A percentile compares a stretch with the other conserved stretches of the same genome.
phyloP scores from a whole-genome alignment of 2,329 filamentous ascomycete species.

The Elsinoe necatrix region DNA sequence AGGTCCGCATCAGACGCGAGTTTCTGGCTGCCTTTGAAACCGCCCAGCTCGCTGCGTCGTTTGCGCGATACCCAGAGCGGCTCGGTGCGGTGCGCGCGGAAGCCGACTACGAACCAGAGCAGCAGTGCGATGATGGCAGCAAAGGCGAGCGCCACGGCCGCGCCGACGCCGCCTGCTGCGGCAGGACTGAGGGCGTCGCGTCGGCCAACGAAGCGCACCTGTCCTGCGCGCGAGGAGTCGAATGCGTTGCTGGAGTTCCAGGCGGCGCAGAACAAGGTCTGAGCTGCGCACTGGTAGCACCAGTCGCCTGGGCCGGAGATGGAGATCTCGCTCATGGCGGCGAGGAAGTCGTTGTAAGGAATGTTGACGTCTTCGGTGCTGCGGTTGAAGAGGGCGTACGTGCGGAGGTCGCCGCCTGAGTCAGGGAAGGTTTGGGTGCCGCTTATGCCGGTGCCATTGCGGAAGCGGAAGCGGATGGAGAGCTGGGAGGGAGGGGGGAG shows the following conservation, averaged over 20 bases:
- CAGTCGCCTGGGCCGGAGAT: slow-evolving; percentile 41
- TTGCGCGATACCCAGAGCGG: slow-evolving; percentile 19
- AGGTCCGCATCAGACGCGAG: slow-evolving; percentile 48
- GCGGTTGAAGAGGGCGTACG: slow-evolving; percentile 45
- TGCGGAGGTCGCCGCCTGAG: slow-evolving; percentile 26
- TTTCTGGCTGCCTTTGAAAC: slow-evolving; percentile 49
- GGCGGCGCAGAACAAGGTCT: slow-evolving; percentile 44
- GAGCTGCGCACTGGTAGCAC: slow-evolving; percentile 43
- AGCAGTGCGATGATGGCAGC: slow-evolving; percentile 35
- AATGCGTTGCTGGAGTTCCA: slow-evolving; percentile 25
- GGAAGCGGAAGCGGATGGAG: slow-evolving; percentile 48
- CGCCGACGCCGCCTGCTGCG: slow-evolving; percentile 48
- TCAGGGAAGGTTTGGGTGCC: slow-evolving; percentile 14
- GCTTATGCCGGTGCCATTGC: slow-evolving; percentile 43
- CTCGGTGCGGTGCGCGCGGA: slow-evolving; percentile 37
- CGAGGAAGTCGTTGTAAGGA: slow-evolving; percentile 43
- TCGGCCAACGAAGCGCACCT: background rate
- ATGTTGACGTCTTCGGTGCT: slow-evolving; percentile 40
- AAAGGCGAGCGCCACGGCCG: slow-evolving; percentile 42
- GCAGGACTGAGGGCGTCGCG: background rate
- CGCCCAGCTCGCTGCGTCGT: slow-evolving; percentile 37
- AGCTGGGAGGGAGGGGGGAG: slow-evolving; percentile 40
- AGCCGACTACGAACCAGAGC: slow-evolving; percentile 38
- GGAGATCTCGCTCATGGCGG: slow-evolving; percentile 37
- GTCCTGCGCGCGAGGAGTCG: background rate